These are phyloP conservation scores for Metschnikowia vanudenii DNA, from an alignment of 805 yeast genomes.

Conservation along the genomic window DNA sequence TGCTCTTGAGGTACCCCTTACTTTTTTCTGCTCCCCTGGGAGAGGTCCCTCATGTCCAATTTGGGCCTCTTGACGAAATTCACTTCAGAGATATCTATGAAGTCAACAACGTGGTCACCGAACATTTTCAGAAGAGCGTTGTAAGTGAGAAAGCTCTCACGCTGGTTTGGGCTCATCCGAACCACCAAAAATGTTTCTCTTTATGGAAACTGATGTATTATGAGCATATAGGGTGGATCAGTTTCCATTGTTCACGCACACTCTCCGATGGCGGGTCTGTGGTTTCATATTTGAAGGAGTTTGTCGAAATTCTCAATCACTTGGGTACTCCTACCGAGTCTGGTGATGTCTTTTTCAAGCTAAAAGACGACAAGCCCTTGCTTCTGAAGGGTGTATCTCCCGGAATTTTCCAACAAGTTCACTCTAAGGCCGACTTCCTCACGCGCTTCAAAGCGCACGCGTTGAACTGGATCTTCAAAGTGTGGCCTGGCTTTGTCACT, in stretches of 20 bases:
- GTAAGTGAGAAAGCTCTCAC: background rate
- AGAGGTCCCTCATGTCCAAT: background rate
- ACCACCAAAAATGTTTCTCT: background rate
- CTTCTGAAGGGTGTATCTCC: slow-evolving; percentile 5
- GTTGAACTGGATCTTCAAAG: background rate
- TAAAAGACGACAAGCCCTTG: slow-evolving; percentile 4
- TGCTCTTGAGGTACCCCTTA: slow-evolving; percentile 8
- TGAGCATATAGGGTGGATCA: slow-evolving; percentile 3
- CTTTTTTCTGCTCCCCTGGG: slow-evolving; percentile 6
- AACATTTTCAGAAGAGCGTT: background rate
- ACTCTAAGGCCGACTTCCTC: slow-evolving; percentile 2
- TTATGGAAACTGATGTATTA: slow-evolving; percentile 6
- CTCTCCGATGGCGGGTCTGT: slow-evolving; percentile 10
- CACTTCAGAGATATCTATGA: slow-evolving; percentile 5
- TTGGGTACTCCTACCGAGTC: background rate
- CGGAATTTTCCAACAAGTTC: slow-evolving; percentile 1
- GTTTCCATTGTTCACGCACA: slow-evolving; percentile 5
- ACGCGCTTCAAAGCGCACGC: background rate
- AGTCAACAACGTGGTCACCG: background rate
- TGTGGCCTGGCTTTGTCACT: slow-evolving; percentile 3
- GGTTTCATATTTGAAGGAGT: slow-evolving; percentile 7
- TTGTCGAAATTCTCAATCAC: slow-evolving; percentile 7
- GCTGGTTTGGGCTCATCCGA: background rate
- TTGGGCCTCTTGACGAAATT: slow-evolving; percentile 4
- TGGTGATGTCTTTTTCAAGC: slow-evolving; percentile 1